Evolutionary conservation across 129 eudicot species (phyloP), one percentile per base, ranked within the genome.

Genomic region (Centella asiatica): DNA sequence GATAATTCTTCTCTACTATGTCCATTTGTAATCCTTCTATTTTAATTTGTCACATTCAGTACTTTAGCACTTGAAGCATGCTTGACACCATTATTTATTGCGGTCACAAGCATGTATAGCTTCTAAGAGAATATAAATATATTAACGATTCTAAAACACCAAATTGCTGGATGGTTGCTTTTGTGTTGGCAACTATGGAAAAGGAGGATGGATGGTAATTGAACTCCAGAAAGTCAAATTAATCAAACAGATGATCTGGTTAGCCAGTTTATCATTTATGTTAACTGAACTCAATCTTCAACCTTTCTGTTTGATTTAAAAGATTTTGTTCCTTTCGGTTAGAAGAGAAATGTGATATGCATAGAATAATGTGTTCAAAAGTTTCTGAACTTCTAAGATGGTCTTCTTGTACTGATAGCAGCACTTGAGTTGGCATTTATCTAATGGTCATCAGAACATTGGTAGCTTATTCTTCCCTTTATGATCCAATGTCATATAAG

Each of bases 151-250:
- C 14, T 26, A 64, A 54, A 69, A 23, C 60, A 63, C 72, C 28
- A 50, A 13, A 57, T 32, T 34, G 42, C 71, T n/a, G n/a, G n/a
- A n/a, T n/a, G n/a, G n/a, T n/a, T n/a, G n/a, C n/a, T n/a, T n/a
- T n/a, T n/a, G 52, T 63, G 66, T 90, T 80, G 29, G 90, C 90
- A 48, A 75, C 82, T 67, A 88, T 92, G 62, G 98, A 83, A 70
- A 92, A 80, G 64, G 98, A 92, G 72, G 98, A 96, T 69, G 98
- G 98, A 55, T 92, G 98, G 98, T 57, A 80, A 75, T 64, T 80
- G 88, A 68, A 77, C 75, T 74, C 78, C 75, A 67, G 84, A 83
- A 28, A 57, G 63, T 65, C 86, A 75, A 56, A 60, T 74, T 54
- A 63, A 63, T 57, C 68, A 76, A 52, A 55, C 64, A 54, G 85